Conservation (phyloP, 2,329 filamentous ascomycete genomes). For the Epichloe typhina region DNA sequence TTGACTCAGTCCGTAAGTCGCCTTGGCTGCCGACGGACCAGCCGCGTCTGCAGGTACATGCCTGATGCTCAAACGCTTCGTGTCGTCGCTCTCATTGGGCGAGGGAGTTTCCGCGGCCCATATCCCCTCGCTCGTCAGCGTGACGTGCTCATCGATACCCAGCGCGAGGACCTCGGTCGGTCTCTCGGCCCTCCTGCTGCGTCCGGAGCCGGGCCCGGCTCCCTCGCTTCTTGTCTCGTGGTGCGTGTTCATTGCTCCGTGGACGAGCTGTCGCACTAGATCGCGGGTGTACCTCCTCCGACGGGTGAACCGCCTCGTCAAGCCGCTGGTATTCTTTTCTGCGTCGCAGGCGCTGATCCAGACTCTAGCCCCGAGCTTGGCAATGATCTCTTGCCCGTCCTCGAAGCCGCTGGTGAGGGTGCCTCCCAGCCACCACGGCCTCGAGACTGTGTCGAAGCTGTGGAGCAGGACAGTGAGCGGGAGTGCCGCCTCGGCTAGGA, state of each 20-base stretch:
- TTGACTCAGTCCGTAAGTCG: neutral
- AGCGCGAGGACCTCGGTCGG: conserved; percentile 29
- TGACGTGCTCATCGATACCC: conserved; percentile 28
- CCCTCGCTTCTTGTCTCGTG: neutral
- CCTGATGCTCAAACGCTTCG: conserved; percentile 1
- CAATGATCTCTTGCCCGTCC: conserved; percentile 34
- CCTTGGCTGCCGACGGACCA: neutral
- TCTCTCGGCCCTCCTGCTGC: conserved; percentile 5
- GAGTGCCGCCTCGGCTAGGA: conserved; percentile 41
- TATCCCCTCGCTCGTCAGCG: conserved; percentile 27
- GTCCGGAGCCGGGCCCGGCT: conserved; percentile 3
- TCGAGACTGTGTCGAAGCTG: conserved; percentile 45
- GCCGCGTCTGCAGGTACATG: neutral
- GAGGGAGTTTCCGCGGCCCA: conserved; percentile 9
- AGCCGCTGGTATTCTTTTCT: conserved; percentile 37
- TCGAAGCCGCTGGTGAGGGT: conserved; percentile 43
- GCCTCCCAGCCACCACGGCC: conserved; percentile 49
- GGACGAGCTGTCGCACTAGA: conserved; percentile 28
- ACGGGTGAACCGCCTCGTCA: conserved; percentile 36
- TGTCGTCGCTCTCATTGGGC: neutral
- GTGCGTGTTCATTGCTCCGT: neutral
- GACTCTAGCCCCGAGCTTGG: conserved; percentile 5
- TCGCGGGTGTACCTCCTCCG: conserved; percentile 30
- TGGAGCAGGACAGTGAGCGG: conserved; percentile 53
- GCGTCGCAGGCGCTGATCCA: conserved; percentile 33